Evolutionary conservation across 129 eudicot species (phyloP).

Genomic region (Logfia minima): DNA sequence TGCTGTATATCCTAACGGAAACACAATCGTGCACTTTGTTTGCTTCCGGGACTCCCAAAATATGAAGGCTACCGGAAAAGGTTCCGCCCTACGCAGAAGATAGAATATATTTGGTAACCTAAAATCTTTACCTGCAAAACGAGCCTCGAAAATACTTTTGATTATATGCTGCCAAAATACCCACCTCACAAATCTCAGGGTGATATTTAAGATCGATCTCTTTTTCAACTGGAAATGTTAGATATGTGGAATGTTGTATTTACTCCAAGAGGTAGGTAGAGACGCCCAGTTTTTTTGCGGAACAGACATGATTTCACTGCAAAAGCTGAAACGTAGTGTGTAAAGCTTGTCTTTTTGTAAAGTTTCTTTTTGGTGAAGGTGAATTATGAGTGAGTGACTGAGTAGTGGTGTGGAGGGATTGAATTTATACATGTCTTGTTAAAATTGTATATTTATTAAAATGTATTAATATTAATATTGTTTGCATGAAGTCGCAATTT

Average conservation of each 20-base stretch:
- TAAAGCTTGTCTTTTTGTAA: neutral
- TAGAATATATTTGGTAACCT: neutral
- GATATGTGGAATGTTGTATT: neutral
- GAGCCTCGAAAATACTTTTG: neutral
- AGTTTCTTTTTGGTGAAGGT: neutral
- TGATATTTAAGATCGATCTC: neutral
- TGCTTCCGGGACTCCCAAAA: conserved; percentile 90
- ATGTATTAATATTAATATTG: too few relatives aligned
- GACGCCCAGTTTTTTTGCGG: neutral
- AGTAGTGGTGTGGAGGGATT: neutral
- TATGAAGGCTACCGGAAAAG: conserved; percentile 81
- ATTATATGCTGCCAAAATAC: neutral
- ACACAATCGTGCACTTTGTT: conserved; percentile 84
- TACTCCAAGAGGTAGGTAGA: neutral
- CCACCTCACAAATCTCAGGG: neutral
- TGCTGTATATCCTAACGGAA: conserved; percentile 95
- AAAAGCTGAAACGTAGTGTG: neutral
- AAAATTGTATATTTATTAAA: neutral
- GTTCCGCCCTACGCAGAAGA: conserved; percentile 40
- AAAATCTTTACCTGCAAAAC: neutral
- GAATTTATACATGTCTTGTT: neutral
- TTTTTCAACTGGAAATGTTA: neutral
- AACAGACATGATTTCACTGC: neutral
- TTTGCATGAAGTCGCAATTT: too few relatives aligned
- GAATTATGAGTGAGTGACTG: neutral